phyloP scores from a whole-genome alignment of 495 filamentous ascomycete genomes.

The Penicillium soppii region DNA sequence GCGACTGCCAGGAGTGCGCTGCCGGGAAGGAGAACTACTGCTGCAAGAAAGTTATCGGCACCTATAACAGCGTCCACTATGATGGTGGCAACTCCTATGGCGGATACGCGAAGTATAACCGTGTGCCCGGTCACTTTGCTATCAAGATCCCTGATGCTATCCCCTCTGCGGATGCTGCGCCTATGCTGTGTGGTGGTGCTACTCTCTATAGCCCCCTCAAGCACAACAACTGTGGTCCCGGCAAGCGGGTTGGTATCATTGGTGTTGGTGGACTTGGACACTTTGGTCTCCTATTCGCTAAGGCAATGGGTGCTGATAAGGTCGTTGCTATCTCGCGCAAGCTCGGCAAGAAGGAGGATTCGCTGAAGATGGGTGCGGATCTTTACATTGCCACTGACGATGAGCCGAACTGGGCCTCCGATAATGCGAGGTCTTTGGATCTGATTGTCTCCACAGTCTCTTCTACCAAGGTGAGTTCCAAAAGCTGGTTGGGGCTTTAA shows the following conservation, averaged over 20 bases:
- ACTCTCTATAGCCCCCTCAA: conserved; percentile 76
- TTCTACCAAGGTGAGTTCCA: conserved; percentile 50
- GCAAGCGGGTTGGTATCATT: conserved; percentile 79
- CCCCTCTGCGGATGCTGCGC: conserved; percentile 61
- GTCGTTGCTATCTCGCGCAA: conserved; percentile 79
- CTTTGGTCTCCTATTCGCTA: conserved; percentile 59
- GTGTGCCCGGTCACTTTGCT: conserved; percentile 70
- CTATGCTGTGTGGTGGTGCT: conserved; percentile 83
- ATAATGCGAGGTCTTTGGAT: conserved; percentile 67
- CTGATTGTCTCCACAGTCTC: conserved; percentile 83
- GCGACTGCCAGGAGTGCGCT: conserved; percentile 69
- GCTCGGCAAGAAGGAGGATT: conserved; percentile 66
- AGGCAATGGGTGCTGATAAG: conserved; percentile 71
- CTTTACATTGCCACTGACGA: conserved; percentile 83
- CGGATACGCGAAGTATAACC: conserved; percentile 71
- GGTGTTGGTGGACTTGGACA: conserved; percentile 83
- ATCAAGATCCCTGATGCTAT: conserved; percentile 74
- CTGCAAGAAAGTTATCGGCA: conserved; percentile 50
- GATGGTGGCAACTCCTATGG: conserved; percentile 64
- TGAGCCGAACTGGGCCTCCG: conserved; percentile 68
- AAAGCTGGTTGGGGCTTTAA: too few relatives aligned
- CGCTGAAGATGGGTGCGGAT: conserved; percentile 58
- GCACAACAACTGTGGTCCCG: conserved; percentile 72
- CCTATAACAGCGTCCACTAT: conserved; percentile 37
- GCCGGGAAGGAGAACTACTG: conserved; percentile 69